Evolutionary conservation across 1,139 yeast genomes (phyloP).

Genomic region (Lodderomyces margitis): DNA sequence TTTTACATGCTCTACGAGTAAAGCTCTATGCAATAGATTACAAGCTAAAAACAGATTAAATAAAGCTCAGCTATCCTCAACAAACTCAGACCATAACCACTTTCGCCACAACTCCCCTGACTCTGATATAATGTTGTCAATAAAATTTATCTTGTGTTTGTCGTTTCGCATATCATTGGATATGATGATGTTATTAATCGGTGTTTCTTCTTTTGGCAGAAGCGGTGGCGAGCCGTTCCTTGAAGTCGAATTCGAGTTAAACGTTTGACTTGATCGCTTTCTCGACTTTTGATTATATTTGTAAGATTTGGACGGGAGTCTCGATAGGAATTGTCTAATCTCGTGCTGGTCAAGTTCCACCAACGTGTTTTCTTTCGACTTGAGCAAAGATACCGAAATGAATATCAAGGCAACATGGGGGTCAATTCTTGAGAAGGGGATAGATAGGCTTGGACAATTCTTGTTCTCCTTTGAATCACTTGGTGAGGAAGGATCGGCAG

Average conservation of each 20-base stretch:
- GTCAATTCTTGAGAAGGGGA: constrained; percentile 69
- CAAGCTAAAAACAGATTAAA: background rate
- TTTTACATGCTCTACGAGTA: constrained; percentile 13
- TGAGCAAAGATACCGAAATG: constrained; percentile 73
- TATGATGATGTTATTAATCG: constrained; percentile 19
- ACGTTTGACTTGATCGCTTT: constrained; percentile 9
- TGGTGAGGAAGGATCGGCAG: constrained; percentile 1
- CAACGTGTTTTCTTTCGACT: constrained; percentile 73
- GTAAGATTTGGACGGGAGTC: constrained; percentile 47
- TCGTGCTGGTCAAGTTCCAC: constrained; percentile 89
- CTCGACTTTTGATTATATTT: constrained; percentile 23
- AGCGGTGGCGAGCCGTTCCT: constrained; percentile 16
- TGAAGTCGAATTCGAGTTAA: constrained; percentile 15
- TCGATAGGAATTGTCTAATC: constrained; percentile 72
- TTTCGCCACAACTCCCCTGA: constrained; percentile 90
- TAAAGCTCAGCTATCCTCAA: constrained; percentile 37
- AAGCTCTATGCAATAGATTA: too few species aligned
- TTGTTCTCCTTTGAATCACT: background rate
- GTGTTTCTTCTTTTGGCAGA: constrained; percentile 6
- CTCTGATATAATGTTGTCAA: constrained; percentile 68
- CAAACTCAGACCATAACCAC: constrained; percentile 74
- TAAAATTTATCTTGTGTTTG: constrained; percentile 49
- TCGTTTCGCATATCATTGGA: constrained; percentile 33
- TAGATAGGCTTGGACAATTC: constrained; percentile 16
- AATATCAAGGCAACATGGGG: constrained; percentile 79